phyloP scores from a whole-genome alignment of 2,329 filamentous ascomycete genomes.

The Fusarium transvaalense region DNA sequence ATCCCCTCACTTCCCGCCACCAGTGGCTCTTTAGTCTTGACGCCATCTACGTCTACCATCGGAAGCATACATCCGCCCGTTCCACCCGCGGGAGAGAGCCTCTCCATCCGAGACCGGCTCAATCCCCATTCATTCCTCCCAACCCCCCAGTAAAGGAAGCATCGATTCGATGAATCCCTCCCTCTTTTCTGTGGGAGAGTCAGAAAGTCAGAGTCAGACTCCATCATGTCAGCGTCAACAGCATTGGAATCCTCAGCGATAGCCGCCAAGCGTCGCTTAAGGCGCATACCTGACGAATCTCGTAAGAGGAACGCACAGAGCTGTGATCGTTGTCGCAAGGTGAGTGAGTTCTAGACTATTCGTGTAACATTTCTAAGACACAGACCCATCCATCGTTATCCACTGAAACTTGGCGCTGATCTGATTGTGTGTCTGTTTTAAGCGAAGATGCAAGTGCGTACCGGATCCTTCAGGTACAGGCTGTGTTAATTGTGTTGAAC shows the following conservation, averaged over 20 bases:
- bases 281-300: conserved; percentile 53
- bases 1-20: not conserved
- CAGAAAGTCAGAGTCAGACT: not conserved
- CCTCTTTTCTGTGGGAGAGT: not conserved
- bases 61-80: conserved; percentile 38
- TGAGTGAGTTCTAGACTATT: conserved; percentile 13
- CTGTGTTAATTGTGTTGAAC: conserved; percentile 52
- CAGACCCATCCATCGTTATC: not conserved
- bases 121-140: conserved; percentile 1
- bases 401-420: not conserved
- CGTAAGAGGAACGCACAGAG: conserved; percentile 54
- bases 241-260: conserved; percentile 34
- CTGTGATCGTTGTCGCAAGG: conserved; percentile 55
- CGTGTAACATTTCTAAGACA: not conserved
- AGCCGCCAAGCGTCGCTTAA: conserved; percentile 47
- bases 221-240: conserved; percentile 7
- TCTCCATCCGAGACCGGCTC: not conserved
- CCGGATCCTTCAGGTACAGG: conserved; percentile 47
- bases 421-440: conserved; percentile 8
- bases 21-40: conserved; percentile 14
- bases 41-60: conserved; percentile 27
- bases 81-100: conserved; percentile 15
- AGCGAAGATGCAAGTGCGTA: conserved; percentile 55
- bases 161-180: conserved; percentile 37
- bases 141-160: conserved; percentile 16